Conservation (phyloP, 495 filamentous ascomycete species). For the Hypomontagnella submonticulosa region DNA sequence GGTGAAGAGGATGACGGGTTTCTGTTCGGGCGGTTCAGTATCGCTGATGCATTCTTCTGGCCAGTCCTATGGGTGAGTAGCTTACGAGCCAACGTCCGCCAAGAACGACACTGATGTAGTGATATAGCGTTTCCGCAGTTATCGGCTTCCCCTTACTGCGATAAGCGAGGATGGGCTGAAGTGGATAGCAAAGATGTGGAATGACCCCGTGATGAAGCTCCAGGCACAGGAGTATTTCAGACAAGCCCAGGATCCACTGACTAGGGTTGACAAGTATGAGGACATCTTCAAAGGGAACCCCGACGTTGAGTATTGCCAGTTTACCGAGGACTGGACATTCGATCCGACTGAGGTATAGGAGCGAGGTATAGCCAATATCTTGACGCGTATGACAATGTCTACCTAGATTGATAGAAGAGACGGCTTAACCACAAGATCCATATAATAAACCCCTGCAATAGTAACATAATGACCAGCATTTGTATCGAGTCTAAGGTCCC, state of each 20-base stretch:
- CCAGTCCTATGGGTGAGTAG: conserved; percentile 57
- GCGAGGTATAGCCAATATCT: no score
- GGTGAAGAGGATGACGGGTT: conserved; percentile 52
- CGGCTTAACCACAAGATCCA: no score
- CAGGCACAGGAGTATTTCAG: conserved; percentile 51
- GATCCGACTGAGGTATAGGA: no score
- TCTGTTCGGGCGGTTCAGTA: conserved; percentile 54
- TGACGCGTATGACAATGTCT: no score
- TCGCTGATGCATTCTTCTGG: conserved; percentile 57
- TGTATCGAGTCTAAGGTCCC: no score
- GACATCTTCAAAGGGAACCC: conserved; percentile 52
- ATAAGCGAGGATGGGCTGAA: conserved; percentile 52
- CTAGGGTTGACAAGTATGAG: conserved; percentile 53
- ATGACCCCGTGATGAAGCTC: conserved; percentile 51
- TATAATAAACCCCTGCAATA: no score
- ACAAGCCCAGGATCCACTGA: conserved; percentile 55
- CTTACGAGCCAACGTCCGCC: neutral
- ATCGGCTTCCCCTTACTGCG: conserved; percentile 54
- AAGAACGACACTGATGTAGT: conserved; percentile 10
- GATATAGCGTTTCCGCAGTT: conserved; percentile 57
- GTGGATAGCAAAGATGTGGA: conserved; percentile 63
- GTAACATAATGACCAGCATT: no score
- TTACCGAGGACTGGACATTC: conserved; percentile 56
- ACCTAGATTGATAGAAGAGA: no score
- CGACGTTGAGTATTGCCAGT: conserved; percentile 51